Base-by-base conservation (phyloP, 139 green algal species). In the Tetratostichococcus sp. region DNA sequence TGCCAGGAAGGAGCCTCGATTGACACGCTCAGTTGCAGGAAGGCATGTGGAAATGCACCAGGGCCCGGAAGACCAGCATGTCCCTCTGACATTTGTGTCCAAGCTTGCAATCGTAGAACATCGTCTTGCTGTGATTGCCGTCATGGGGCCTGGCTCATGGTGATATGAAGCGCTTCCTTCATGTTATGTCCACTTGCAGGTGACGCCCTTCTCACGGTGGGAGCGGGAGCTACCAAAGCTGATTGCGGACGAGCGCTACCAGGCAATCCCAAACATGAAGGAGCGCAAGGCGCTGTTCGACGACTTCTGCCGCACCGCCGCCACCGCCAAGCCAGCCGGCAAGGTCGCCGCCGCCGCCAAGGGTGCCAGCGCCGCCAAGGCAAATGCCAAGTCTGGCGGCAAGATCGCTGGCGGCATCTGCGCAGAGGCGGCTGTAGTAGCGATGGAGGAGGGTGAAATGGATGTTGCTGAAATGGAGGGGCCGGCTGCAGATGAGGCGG, bases 221-320 rank as follows among this genome's bases (percentile, higher is more conserved):
- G 86, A 92, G 78, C 70, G 78, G 26, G 90, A 93, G 85, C 73
- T 92, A 73, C 82, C 86, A 58, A 93, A 91, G 79, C 79, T 94
- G 71, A 73, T 91, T 39, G 57, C 31, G 0, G 90, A 94, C 72
- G 30, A 62, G 35, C 78, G 90, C 35, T 94, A 86, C 79, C 82
- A 83, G 50, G 81, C 79, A n/a, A 65, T 94, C 28, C 58, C 80
- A 1, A 85, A 43, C 30, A 28, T 79, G 3, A 87, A 88, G 58
- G 86, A 94, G 73, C 83, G 87, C 65, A 79, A 85, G 19, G 57
- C 42, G 28, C 72, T 89, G 6, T 96, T 96, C 85, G 91, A 95
- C 65, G 83, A 89, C 35, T 96, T 89, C 79, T 96, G 91, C 82
- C 84, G 79, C 59, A 85, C 84, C 65, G 57, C 30, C 11, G 82